These are phyloP conservation scores for Cryptosporidium felis DNA, from an alignment of 169 alveolate species.

Conservation along the genomic window DNA sequence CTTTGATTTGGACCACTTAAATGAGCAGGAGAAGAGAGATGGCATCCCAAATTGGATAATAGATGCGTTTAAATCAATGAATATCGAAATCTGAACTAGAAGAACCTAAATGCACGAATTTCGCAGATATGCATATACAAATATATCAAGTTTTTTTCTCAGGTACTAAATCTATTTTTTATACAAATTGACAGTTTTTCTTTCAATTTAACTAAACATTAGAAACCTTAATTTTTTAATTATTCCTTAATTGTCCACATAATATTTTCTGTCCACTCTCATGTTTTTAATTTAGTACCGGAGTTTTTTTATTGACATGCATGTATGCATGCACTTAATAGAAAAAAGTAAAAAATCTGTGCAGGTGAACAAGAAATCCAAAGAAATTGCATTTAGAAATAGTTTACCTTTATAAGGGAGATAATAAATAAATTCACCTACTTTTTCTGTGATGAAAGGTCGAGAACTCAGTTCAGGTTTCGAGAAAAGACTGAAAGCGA, in stretches of 20 bases:
- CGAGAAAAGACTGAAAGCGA: too few relatives aligned
- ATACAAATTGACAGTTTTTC: not conserved
- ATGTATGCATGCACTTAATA: not conserved
- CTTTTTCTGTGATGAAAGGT: not conserved
- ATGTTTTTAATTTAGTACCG: not conserved
- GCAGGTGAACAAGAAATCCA: not conserved
- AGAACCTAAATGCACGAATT: too few relatives aligned
- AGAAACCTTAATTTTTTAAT: not conserved
- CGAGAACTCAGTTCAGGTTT: too few relatives aligned
- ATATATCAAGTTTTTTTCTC: not conserved
- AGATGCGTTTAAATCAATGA: slow-evolving; percentile 77
- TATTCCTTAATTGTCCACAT: not conserved
- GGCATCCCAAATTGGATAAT: slow-evolving; percentile 87
- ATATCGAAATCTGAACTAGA: slow-evolving; percentile 68
- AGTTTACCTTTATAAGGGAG: not conserved
- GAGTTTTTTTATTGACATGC: not conserved
- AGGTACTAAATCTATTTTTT: not conserved
- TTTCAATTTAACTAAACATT: not conserved
- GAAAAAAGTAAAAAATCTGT: not conserved
- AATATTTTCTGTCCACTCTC: not conserved
- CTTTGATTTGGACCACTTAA: not conserved
- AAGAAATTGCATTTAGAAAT: not conserved
- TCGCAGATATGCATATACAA: not conserved
- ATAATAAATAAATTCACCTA: not conserved
- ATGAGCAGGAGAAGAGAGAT: slow-evolving; percentile 71